Base-by-base conservation (phyloP, 75 land plant genomes). In the Cunninghamia lanceolata region DNA sequence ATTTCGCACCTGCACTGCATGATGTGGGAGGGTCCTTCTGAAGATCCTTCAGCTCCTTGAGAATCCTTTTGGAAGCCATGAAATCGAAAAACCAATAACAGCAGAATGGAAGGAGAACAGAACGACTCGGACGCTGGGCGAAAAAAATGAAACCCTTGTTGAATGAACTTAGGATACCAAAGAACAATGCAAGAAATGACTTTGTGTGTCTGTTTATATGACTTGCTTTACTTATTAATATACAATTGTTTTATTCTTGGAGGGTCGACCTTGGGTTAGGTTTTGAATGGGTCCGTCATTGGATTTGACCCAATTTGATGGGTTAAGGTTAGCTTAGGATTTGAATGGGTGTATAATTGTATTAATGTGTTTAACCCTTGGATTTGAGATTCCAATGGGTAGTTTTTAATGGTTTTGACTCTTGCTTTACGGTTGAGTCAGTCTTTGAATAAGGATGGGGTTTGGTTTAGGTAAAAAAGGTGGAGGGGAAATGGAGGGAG, bases 1-100 rank as follows among this genome's bases (percentile, higher is more conserved):
- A n/a, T 15, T 21, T 34, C 66, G 81, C 81, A 90, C 88, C 90
- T 85, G 90, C 90, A 81, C 90, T 89, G 75, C 90, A 89, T 79
- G 90, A 89, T 36, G 90, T 89, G 1, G 90, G 90, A n/a, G 90
- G 90, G 84, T 89, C 90, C 89, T 89, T 89, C 53, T 89, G 90
- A 59, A 89, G 85, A 77, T 89, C 90, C 85, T 89, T 89, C 14
- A 89, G 84, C 90, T 89, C 90, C 90, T 89, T 89, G 16, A 89
- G 90, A 79, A 89, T 89, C 76, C 90, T 85, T 50, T 89, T 89
- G 83, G 90, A 89, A 16, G 90, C 90, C 90, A 89, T 89, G 52
- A 56, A 39, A 34, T n/a, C 53, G 53, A 14, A 50, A 14, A 50
- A 50, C 53, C 53, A 50, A 50, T 50, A 43, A 43, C 85, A 66